Evolutionary conservation across 1,284 basidiomycete genomes (phyloP).

Genomic region (Ustilago cynodontis): DNA sequence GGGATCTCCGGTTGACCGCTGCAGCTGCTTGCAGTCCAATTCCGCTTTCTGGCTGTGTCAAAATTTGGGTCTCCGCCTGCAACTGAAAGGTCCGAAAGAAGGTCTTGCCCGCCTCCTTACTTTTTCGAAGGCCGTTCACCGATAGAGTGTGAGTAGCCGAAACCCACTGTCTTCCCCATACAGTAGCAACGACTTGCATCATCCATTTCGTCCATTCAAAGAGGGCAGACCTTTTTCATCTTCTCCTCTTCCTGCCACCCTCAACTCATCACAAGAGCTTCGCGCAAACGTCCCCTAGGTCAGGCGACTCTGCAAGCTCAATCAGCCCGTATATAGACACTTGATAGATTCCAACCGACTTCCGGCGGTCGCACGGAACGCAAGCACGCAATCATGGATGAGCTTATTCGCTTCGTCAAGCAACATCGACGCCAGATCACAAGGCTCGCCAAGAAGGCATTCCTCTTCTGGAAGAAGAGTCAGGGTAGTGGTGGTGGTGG

Average conservation of each 20-base stretch:
- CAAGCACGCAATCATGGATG: constrained; percentile 44
- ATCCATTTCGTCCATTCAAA: constrained; percentile 2
- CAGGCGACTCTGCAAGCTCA: background rate
- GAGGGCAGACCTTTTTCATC: background rate
- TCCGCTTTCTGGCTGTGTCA: background rate
- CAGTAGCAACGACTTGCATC: too few species aligned
- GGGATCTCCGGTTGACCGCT: constrained; percentile 4
- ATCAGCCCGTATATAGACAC: constrained; percentile 1
- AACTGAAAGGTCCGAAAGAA: background rate
- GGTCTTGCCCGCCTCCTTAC: constrained; percentile 5
- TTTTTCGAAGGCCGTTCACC: constrained; percentile 11
- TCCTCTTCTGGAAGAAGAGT: constrained; percentile 57
- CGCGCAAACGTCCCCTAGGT: background rate
- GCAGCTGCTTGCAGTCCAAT: background rate
- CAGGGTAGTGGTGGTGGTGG: constrained; percentile 25
- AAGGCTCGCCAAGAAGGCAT: constrained; percentile 59
- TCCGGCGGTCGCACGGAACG: background rate
- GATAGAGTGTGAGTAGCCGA: constrained; percentile 7
- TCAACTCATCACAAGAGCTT: background rate
- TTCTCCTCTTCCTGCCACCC: background rate
- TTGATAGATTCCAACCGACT: background rate
- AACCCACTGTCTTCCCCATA: background rate
- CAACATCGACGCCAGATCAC: constrained; percentile 61
- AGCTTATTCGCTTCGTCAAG: constrained; percentile 63
- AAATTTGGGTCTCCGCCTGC: constrained; percentile 12